Evolutionary conservation across 768 basidiomycete species (phyloP).

Genomic region (Cystofilobasidium capitatum): DNA sequence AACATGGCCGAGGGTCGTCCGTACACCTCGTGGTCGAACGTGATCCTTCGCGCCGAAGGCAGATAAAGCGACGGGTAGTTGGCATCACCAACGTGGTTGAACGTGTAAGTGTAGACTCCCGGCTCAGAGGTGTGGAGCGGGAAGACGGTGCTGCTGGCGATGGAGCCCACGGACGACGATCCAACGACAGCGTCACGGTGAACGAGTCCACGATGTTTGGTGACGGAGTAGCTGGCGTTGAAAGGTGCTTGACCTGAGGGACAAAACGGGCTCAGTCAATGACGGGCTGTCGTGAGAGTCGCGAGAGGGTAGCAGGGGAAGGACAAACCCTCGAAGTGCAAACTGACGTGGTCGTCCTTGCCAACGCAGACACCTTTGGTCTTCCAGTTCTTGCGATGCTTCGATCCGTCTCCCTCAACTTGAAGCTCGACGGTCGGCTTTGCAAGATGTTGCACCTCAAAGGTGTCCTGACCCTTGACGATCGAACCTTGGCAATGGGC

Average conservation of each 20-base stretch:
- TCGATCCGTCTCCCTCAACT: background rate
- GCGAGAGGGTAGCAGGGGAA: background rate
- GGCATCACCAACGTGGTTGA: conserved; percentile 76
- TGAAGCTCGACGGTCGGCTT: conserved; percentile 55
- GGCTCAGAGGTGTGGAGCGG: conserved; percentile 67
- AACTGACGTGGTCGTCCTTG: conserved; percentile 65
- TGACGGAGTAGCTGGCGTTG: conserved; percentile 66
- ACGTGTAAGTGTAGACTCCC: conserved; percentile 78
- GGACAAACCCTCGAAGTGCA: conserved; percentile 62
- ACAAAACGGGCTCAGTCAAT: background rate
- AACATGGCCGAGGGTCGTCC: conserved; percentile 72
- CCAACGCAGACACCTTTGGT: conserved; percentile 74
- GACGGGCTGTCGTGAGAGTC: background rate
- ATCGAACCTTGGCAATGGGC: conserved; percentile 75
- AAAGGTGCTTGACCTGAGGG: conserved; percentile 74
- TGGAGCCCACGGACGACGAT: conserved; percentile 56
- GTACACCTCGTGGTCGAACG: conserved; percentile 78
- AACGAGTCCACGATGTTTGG: conserved; percentile 60
- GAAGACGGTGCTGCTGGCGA: conserved; percentile 67
- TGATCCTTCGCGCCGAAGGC: conserved; percentile 51
- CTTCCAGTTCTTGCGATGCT: conserved; percentile 18
- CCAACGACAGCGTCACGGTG: conserved; percentile 39
- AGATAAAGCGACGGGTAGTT: conserved; percentile 68
- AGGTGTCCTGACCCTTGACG: conserved; percentile 51
- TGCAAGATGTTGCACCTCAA: conserved; percentile 67